These are phyloP conservation scores for Pichia phayaonensis DNA, from an alignment of 805 yeast species.

Conservation along the genomic window DNA sequence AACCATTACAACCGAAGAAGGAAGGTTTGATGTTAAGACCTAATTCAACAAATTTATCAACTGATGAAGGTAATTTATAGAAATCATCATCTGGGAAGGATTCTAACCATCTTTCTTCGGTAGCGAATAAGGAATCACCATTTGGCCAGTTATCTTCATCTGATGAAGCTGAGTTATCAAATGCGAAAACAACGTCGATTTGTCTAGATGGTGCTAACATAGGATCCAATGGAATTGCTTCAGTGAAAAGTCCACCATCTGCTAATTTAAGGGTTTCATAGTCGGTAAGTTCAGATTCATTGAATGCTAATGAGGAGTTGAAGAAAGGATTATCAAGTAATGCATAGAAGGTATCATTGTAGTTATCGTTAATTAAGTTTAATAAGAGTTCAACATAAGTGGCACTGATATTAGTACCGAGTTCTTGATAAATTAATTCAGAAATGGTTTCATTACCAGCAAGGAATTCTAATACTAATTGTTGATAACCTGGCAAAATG, in stretches of 20 bases:
- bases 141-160: slow-evolving; percentile 49
- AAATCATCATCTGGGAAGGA: slow-evolving; percentile 49
- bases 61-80: slow-evolving; percentile 63
- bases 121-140: slow-evolving; percentile 47
- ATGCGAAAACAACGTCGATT: slow-evolving; percentile 57
- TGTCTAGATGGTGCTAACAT: slow-evolving; percentile 50
- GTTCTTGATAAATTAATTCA: slow-evolving; percentile 3
- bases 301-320: slow-evolving; percentile 25
- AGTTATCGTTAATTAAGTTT: slow-evolving; percentile 36
- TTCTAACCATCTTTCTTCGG: slow-evolving; percentile 41
- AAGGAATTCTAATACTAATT: slow-evolving; percentile 10
- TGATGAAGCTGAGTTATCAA: slow-evolving; percentile 59
- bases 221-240: slow-evolving; percentile 59
- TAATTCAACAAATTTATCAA: slow-evolving; percentile 43
- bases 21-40: slow-evolving; percentile 59
- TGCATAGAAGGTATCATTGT: slow-evolving; percentile 36
- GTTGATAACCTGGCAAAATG: slow-evolving; percentile 34
- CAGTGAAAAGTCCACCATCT: slow-evolving; percentile 33
- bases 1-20: slow-evolving; percentile 75
- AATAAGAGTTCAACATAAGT: slow-evolving; percentile 13
- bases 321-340: slow-evolving; percentile 40
- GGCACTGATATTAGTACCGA: slow-evolving; percentile 17
- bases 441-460: slow-evolving; percentile 8
- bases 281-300: slow-evolving; percentile 17
- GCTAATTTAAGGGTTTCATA: slow-evolving; percentile 16